Conservation (phyloP, 768 basidiomycete genomes). For the Kockovaella imperatae region DNA sequence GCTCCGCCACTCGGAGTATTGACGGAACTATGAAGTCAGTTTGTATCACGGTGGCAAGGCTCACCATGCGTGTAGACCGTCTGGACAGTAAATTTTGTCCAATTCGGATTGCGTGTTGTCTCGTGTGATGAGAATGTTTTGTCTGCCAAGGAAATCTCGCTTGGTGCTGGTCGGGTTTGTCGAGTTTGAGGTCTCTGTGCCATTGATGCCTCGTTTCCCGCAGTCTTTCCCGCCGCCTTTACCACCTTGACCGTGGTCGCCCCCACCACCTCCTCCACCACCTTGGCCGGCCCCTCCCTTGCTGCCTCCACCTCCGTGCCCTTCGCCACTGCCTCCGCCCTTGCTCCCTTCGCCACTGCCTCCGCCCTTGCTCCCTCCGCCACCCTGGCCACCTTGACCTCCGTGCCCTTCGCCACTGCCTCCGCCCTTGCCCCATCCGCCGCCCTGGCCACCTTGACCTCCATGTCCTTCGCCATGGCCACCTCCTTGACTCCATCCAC, state of each 20-base stretch:
- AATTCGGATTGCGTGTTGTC: constrained; percentile 26
- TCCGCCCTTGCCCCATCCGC: constrained; percentile 3
- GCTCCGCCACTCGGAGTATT: constrained; percentile 21
- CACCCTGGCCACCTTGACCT: neutral
- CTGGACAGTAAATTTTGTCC: constrained; percentile 42
- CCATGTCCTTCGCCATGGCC: neutral
- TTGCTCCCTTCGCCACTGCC: neutral
- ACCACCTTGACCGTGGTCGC: neutral
- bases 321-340: too few species aligned
- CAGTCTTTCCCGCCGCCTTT: neutral
- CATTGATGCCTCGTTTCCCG: neutral
- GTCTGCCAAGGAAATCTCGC: constrained; percentile 12
- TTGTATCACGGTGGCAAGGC: constrained; percentile 4
- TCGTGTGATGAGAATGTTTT: constrained; percentile 8
- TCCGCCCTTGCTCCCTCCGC: constrained; percentile 3
- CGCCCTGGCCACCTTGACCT: neutral
- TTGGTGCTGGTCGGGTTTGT: constrained; percentile 4
- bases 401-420: neutral
- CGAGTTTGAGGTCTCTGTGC: neutral
- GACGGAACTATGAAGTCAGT: constrained; percentile 12
- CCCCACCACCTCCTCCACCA: too few species aligned
- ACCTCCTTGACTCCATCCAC: neutral
- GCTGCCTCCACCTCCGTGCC: neutral
- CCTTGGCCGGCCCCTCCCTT: constrained; percentile 1
- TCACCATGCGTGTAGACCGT: constrained; percentile 35